Evolutionary conservation across 345 rosid genomes (phyloP), one percentile per base, ranked within the genome.

Genomic region (Kernera saxatilis): DNA sequence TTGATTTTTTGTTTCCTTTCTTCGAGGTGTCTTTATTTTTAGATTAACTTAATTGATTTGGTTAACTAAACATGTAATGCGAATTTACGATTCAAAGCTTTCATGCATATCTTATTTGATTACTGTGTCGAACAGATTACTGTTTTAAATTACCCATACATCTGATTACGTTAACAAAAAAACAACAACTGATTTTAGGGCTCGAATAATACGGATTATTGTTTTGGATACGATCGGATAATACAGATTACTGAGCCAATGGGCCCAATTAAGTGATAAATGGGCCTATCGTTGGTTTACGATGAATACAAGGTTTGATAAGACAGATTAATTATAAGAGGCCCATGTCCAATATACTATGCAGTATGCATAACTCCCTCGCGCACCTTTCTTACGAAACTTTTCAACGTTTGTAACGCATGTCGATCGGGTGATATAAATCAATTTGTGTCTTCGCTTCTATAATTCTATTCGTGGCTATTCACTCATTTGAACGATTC

Each of bases 301-400:
- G 12, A 19, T 30, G 8, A 18, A 13, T 14, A 48, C 17, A 2
- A 33, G 8, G 32, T 37, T 27, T 8, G 18, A 1, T 27, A 18
- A 50, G n/a, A 51, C 10, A 14, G 4, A 10, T 22, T 13, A 21
- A 10, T 22, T 13, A 21, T 10, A 13, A 8, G 6, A 52, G 7
- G 45, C 74, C 57, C 74, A 48, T 13, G 29, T 55, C 69, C 46
- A 62, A 62, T 62, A 29, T 14, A 51, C 11, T 52, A 49, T 27
- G 17, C n/a, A n/a, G n/a, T n/a, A n/a, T 17, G 4, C 13, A 35
- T 23, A 8, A n/a, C n/a, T n/a, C n/a, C n/a, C n/a, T n/a, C 14
- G 0, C 5, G 45, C 18, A n/a, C 32, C 15, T 4, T 7, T 22
- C 9, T 2, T 15, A 33, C 17, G 10, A 12, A n/a, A 6, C 6